Evolutionary conservation across 2,329 filamentous ascomycete genomes (phyloP).

Genomic region (Diplodia scrobiculata): DNA sequence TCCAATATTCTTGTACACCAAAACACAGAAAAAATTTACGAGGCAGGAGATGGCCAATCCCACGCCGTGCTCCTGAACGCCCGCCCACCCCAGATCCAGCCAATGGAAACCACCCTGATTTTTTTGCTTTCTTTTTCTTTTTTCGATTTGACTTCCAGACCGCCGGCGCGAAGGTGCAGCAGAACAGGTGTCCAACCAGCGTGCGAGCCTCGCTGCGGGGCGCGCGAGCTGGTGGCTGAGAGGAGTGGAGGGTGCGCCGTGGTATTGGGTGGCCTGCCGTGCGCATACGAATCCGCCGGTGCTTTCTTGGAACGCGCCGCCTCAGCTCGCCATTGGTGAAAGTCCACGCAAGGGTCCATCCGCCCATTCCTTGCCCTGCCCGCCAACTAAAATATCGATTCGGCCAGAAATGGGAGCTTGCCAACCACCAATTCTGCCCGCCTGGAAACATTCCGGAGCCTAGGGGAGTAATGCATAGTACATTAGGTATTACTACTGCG

Average conservation of each 20-base stretch:
- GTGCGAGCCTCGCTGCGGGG: slow-evolving; percentile 5
- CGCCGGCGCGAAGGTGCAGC: neutral
- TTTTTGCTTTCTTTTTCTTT: slow-evolving; percentile 5
- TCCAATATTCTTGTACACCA: slow-evolving; percentile 30
- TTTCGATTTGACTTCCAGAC: slow-evolving; percentile 2
- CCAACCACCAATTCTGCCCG: slow-evolving; percentile 22
- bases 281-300: slow-evolving; percentile 21
- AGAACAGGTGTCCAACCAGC: slow-evolving; percentile 13
- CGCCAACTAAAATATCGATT: slow-evolving; percentile 27
- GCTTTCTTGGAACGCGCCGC: slow-evolving; percentile 21
- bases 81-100: neutral
- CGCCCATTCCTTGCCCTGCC: slow-evolving; percentile 23
- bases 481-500: slow-evolving; percentile 31
- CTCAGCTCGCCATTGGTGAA: slow-evolving; percentile 25
- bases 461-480: slow-evolving; percentile 28
- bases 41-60: neutral
- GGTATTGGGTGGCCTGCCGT: slow-evolving; percentile 22
- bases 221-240: slow-evolving; percentile 20
- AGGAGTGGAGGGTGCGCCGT: slow-evolving; percentile 25
- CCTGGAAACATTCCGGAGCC: slow-evolving; percentile 30
- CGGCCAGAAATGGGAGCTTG: slow-evolving; percentile 25
- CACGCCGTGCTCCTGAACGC: slow-evolving; percentile 30
- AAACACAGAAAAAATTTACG: slow-evolving; percentile 16
- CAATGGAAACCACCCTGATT: neutral
- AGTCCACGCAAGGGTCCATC: slow-evolving; percentile 25